Evolutionary conservation across 805 yeast species (phyloP), one percentile per base, ranked within the genome.

Genomic region (Kodamaea kakaduensis): DNA sequence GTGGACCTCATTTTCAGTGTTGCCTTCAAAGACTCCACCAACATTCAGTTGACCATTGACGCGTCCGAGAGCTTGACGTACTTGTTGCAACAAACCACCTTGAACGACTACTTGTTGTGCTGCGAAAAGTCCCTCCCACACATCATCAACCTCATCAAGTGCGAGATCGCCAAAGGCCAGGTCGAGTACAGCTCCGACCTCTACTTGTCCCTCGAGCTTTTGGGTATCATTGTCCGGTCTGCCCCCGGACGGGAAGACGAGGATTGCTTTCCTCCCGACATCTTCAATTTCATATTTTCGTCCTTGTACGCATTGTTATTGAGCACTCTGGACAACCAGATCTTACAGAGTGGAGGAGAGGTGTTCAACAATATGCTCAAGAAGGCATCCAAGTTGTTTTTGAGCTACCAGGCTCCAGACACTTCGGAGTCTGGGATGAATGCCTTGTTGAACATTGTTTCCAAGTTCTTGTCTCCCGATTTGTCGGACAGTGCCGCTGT

Each of bases 401-500:
- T 59, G 7, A 41, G 47, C 5, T 71, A 58, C 41, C 42, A 36
- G 2, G 59, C 59, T n/a, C 54, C 61, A 1, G 46, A 56, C 3
- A 58, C 65, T 5, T 52, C 47, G 9, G 55, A 61, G 30, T 46
- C 71, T 1, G 86, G 85, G 0, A 58, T 75, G 35, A 69, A 77
- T 12, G 61, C 70, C 2, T 66, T 85, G n/a, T 60, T 93, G 12
- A 67, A 71, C 20, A 75, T 83, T 9, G 78, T 82, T 2, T 75
- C 84, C 3, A 78, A 78, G 48, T 74, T 87, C 34, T 67, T 90
- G 20, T 75, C 84, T 1, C 85, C 95, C 1, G 67, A 69, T 6
- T 64, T 84, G 38, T 73, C 83, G 10, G 97, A 88, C 46, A 74
- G 82, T 28, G 96, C 95, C 0, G 89, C 94, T 1, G 69, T 80